phyloP scores from a whole-genome alignment of 805 yeast genomes.

The Metschnikowia kofuensis region DNA sequence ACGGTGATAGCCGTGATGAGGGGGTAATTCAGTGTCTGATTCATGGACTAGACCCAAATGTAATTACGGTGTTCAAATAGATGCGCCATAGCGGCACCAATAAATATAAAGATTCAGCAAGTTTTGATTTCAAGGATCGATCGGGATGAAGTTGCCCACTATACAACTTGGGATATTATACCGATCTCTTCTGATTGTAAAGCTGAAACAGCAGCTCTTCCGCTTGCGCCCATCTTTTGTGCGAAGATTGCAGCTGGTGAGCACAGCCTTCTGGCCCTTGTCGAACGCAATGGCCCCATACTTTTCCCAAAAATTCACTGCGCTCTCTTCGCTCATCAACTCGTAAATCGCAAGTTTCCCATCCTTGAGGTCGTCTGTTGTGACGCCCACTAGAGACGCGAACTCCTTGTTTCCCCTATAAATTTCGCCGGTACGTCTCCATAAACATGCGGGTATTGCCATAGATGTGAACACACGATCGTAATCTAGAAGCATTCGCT shows the following conservation, averaged over 20 bases:
- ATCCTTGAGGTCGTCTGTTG: constrained; percentile 86
- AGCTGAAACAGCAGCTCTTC: constrained; percentile 88
- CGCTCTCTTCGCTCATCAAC: constrained; percentile 91
- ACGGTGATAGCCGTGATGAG: too few relatives aligned
- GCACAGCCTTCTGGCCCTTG: constrained; percentile 90
- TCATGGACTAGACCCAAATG: too few relatives aligned
- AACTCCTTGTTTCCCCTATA: constrained; percentile 94
- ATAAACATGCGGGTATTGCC: constrained; percentile 97
- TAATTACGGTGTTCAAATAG: neutral
- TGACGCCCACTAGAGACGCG: constrained; percentile 87
- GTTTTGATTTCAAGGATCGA: constrained; percentile 34
- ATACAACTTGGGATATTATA: constrained; percentile 95
- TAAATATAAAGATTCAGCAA: neutral
- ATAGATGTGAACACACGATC: constrained; percentile 94
- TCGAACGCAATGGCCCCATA: constrained; percentile 96
- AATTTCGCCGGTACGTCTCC: constrained; percentile 97
- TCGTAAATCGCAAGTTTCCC: constrained; percentile 92
- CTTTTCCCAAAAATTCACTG: constrained; percentile 96
- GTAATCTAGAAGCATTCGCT: constrained; percentile 87
- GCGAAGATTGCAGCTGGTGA: constrained; percentile 85
- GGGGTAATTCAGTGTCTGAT: too few relatives aligned
- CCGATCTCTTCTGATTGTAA: constrained; percentile 87
- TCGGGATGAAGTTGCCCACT: constrained; percentile 92
- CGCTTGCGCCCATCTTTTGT: constrained; percentile 78
- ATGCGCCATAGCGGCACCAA: neutral